These are phyloP conservation scores for Tuber magnatum DNA, from an alignment of 495 filamentous ascomycete species.

Conservation along the genomic window DNA sequence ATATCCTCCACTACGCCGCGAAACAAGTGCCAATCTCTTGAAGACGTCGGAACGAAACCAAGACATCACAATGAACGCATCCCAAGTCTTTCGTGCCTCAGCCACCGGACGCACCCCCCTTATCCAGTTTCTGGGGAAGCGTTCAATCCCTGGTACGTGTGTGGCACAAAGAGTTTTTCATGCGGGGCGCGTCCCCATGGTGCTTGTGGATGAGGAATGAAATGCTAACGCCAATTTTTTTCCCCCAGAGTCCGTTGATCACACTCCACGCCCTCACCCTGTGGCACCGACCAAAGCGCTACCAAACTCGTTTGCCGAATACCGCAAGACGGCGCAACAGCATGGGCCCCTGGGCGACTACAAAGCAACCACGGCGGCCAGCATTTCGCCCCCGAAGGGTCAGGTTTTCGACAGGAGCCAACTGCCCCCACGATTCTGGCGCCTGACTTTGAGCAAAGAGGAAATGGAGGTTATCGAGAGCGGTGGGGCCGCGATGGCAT, in stretches of 20 bases:
- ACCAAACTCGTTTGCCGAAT: slow-evolving; percentile 67
- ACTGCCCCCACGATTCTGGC: slow-evolving; percentile 73
- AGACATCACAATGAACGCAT: slow-evolving; percentile 54
- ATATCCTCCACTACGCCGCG: not conserved
- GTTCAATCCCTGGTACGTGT: slow-evolving; percentile 66
- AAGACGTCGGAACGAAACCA: not conserved
- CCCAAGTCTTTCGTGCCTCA: slow-evolving; percentile 57
- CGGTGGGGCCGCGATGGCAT: slow-evolving; percentile 58
- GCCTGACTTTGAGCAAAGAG: slow-evolving; percentile 59
- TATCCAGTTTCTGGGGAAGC: slow-evolving; percentile 89
- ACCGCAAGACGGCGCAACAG: slow-evolving; percentile 86
- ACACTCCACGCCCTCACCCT: slow-evolving; percentile 57
- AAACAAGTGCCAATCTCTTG: not conserved
- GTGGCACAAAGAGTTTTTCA: not conserved
- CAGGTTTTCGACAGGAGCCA: slow-evolving; percentile 83
- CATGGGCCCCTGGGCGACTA: slow-evolving; percentile 74
- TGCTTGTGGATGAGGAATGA: slow-evolving; percentile 2
- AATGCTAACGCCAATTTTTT: slow-evolving; percentile 18
- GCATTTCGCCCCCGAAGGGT: slow-evolving; percentile 62
- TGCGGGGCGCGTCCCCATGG: slow-evolving; percentile 10
- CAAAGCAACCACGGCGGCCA: slow-evolving; percentile 47
- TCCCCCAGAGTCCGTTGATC: slow-evolving; percentile 58
- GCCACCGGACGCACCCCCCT: slow-evolving; percentile 63
- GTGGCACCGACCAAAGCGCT: slow-evolving; percentile 47
- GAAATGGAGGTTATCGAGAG: slow-evolving; percentile 96